Conservation (phyloP, 768 basidiomycete genomes). For the Xerocomellus chrysenteron region DNA sequence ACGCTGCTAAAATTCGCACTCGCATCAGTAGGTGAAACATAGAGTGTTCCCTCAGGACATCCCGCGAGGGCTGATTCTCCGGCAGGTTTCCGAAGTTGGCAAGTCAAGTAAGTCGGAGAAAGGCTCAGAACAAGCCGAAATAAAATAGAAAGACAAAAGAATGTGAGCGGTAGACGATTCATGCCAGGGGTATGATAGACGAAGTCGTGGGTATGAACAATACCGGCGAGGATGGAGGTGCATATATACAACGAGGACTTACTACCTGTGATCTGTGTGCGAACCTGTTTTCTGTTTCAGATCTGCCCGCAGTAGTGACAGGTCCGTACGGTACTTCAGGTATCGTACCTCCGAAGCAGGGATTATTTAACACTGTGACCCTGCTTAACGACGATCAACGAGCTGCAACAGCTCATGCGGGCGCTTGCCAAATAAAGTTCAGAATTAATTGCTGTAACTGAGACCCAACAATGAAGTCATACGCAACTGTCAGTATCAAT, state of each 20-base stretch:
- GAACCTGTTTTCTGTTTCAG: neutral
- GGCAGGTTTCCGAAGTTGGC: constrained; percentile 50
- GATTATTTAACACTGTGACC: neutral
- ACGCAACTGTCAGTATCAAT: too few species aligned
- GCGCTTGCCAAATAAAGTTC: too few species aligned
- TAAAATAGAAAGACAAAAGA: constrained; percentile 2
- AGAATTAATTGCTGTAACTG: too few species aligned
- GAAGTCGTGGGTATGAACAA: neutral
- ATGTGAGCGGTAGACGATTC: constrained; percentile 3
- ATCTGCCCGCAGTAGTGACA: neutral
- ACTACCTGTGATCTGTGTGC: neutral
- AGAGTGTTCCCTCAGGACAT: constrained; percentile 59
- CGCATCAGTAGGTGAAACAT: constrained; percentile 50
- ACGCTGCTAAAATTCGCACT: constrained; percentile 47
- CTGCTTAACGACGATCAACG: too few species aligned
- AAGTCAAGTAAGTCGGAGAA: constrained; percentile 47
- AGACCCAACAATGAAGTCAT: too few species aligned
- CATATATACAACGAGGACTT: neutral
- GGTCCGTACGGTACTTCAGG: neutral
- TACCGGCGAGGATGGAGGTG: neutral
- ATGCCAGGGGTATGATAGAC: constrained; percentile 3
- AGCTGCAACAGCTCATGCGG: too few species aligned
- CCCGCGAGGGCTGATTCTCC: constrained; percentile 44
- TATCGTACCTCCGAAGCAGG: neutral
- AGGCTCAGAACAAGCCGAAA: constrained; percentile 28